Base-by-base conservation (phyloP, 2,329 filamentous ascomycete species). In the Colletotrichum cuscutae region DNA sequence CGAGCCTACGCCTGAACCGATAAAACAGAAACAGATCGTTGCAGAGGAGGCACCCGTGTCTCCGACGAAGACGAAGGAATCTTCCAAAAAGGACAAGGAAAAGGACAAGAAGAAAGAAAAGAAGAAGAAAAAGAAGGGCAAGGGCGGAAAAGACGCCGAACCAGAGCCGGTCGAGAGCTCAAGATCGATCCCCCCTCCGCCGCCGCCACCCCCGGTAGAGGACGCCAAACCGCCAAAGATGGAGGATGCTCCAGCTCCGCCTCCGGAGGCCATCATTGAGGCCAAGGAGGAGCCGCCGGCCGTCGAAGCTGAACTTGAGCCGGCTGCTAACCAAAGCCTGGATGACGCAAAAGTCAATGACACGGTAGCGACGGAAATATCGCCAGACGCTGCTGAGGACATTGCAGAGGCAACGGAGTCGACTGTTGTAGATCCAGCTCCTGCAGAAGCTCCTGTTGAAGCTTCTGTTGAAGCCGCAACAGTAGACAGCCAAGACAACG, bases 71-170 rank as follows among this genome's bases (percentile, higher is more conserved):
- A 37, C 59, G 42, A 72, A 72, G 32, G 58, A 72, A 52, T 56
- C 63, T 35, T 35, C 70, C 0, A 74, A 74, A 52, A 71, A 72
- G 52, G 54, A 68, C 12, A 75, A 74, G n/a, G 68, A 70, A 42
- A 66, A 65, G 26, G 71, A 71, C 60, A 71, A 75, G n/a, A 72
- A 70, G 61, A 68, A 64, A 22, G 19, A 74, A 65, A 70, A 73
- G 8, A 74, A 72, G 64, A 75, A 74, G 28, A 73, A 71, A 32
- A 74, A 73, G 56, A 73, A 73, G 56, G 74, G 63, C 58, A 75
- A 75, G 64, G 32, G 63, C 53, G 65, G 35, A 32, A 72, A 76
- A 68, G 69, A 76, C 13, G 26, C 46, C 13, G 69, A 66, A 13
- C 24, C 66, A 22, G 65, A 65, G 53, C 42, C 61, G 28, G 35